Base-by-base conservation (phyloP, 345 rosid species). In the Salix brachista region DNA sequence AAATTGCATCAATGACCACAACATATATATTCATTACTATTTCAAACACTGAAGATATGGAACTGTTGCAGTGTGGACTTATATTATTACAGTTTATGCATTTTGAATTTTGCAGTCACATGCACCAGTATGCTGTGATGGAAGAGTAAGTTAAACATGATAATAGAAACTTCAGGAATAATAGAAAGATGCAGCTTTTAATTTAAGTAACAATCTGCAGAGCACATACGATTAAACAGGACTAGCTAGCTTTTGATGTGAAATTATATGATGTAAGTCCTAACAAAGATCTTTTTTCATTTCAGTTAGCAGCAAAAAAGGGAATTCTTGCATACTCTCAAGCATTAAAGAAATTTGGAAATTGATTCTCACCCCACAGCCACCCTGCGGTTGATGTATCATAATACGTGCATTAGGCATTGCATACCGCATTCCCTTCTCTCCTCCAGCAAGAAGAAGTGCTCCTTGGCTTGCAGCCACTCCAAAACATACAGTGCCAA, bases 391-490 rank as follows among this genome's bases (percentile, higher is more conserved):
- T 83, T 96, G 99, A 86, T 93, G 96, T 67, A 93, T 85, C 98
- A 96, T 93, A 44, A 93, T 89, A 54, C 98, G 94, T 62, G 98
- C 89, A 84, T 93, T 93, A 28, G 99, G 99, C 98, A 91, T 96
- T 48, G 98, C 87, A 78, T 91, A 96, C 1, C 98, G 92, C 97
- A 93, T 96, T 65, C 98, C 98, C 81, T 93, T 95, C 75, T 96
- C 97, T 79, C 99, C 96, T 73, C 93, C 99, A 77, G 99, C 91
- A 50, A 96, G 96, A 82, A 93, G 92, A 77, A 93, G 90, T 65
- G 97, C 94, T 76, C 90, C 97, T 88, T 91, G 93, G 83, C 98
- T 96, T 75, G 99, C 99, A 72, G 96, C 93, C 75, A 96, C 93
- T 71, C 98, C 99, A 71, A 96, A 93, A 79, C 97, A 90, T 32